Evolutionary conservation across 805 yeast species (phyloP).

Genomic region (Kazachstania psychrophila): DNA sequence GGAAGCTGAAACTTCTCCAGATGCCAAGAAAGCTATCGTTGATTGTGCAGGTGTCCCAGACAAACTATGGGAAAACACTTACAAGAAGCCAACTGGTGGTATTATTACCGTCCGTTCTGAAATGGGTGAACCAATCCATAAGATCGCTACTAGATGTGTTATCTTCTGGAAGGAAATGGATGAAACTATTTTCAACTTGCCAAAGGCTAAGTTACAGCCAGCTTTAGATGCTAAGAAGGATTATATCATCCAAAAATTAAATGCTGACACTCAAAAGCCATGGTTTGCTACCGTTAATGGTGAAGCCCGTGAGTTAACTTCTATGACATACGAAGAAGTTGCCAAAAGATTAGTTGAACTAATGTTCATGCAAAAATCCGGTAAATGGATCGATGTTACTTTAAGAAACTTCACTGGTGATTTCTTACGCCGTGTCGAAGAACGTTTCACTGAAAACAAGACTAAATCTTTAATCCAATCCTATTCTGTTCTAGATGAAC

Average conservation of each 20-base stretch:
- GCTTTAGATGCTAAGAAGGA: constrained; percentile 77
- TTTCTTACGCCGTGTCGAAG: constrained; percentile 89
- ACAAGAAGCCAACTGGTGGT: constrained; percentile 95
- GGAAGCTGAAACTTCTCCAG: constrained; percentile 91
- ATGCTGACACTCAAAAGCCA: constrained; percentile 94
- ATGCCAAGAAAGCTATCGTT: constrained; percentile 87
- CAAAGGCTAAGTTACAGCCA: constrained; percentile 77
- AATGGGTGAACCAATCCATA: constrained; percentile 99
- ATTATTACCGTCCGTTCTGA: constrained; percentile 92
- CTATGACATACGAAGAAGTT: constrained; percentile 92
- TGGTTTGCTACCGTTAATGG: constrained; percentile 78
- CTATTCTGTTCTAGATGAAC: constrained; percentile 57
- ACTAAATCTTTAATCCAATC: constrained; percentile 67
- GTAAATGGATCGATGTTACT: constrained; percentile 80
- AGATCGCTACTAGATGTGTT: constrained; percentile 96
- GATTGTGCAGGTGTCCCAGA: constrained; percentile 87
- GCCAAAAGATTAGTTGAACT: constrained; percentile 80
- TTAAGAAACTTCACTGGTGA: constrained; percentile 82
- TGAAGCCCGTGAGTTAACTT: constrained; percentile 83
- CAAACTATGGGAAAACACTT: constrained; percentile 84
- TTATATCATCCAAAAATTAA: constrained; percentile 74
- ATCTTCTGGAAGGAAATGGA: constrained; percentile 96
- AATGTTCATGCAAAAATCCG: constrained; percentile 68
- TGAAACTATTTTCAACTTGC: constrained; percentile 82
- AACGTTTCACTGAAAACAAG: constrained; percentile 65